These are phyloP conservation scores for Chamaecyparis obtusa DNA, from an alignment of 75 land plant genomes.

Conservation along the genomic window DNA sequence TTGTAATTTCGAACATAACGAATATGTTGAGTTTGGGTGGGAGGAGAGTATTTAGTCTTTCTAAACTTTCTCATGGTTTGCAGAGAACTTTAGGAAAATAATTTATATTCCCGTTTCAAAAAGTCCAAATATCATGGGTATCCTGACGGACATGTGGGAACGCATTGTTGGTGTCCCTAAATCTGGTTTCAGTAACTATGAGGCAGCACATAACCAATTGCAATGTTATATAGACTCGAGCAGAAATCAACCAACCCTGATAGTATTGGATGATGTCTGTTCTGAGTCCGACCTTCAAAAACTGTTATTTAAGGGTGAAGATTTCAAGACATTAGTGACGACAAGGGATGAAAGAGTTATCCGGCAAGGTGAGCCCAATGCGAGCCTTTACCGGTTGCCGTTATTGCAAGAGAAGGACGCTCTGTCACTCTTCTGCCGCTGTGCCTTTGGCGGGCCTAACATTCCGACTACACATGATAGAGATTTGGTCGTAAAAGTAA, in stretches of 20 bases:
- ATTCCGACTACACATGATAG: neutral
- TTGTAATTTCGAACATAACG: too few relatives aligned
- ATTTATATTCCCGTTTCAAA: neutral
- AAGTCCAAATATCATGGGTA: neutral
- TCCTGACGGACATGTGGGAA: neutral
- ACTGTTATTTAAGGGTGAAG: neutral
- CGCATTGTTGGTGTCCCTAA: neutral
- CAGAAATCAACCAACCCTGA: neutral
- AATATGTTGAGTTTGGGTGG: neutral
- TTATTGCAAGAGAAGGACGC: neutral
- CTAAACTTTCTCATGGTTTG: neutral
- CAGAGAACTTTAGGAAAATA: neutral
- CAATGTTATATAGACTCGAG: neutral
- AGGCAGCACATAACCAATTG: neutral
- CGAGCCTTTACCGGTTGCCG: neutral
- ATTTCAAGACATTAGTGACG: neutral
- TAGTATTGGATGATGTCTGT: constrained; percentile 3
- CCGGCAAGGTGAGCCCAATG: too few relatives aligned
- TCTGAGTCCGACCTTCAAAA: neutral
- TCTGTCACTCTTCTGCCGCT: neutral
- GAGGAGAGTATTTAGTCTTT: neutral
- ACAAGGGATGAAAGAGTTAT: neutral
- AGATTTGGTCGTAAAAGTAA: neutral
- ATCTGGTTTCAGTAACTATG: neutral
- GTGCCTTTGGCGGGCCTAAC: neutral